A percentile compares a stretch with the other conserved stretches of the same genome.
phyloP scores from a whole-genome alignment of 805 yeast species.

The Candida quercuum region DNA sequence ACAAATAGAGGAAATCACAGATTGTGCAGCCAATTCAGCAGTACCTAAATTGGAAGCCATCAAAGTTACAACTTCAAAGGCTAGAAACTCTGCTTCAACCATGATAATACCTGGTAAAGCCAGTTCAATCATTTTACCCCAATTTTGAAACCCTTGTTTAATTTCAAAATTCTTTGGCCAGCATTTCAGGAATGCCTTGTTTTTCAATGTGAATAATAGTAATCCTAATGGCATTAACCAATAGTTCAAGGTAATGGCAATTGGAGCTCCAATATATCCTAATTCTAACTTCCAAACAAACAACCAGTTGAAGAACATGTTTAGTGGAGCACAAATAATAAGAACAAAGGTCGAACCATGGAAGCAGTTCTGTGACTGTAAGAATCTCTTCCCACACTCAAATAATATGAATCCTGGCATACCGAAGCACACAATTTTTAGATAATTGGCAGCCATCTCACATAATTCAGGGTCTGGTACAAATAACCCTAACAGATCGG shows the following conservation, averaged over 20 bases:
- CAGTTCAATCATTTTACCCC: slow-evolving; percentile 45
- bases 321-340: slow-evolving; percentile 64
- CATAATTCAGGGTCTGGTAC: slow-evolving; percentile 19
- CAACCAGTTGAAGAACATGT: slow-evolving; percentile 58
- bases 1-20: slow-evolving; percentile 62
- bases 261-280: slow-evolving; percentile 80
- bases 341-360: slow-evolving; percentile 75
- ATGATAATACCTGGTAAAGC: slow-evolving; percentile 71
- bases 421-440: slow-evolving; percentile 50
- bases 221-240: slow-evolving; percentile 50
- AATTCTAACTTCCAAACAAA: slow-evolving; percentile 77
- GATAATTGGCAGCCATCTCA: slow-evolving; percentile 48
- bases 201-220: slow-evolving; percentile 24
- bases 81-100: slow-evolving; percentile 71
- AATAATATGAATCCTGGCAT: slow-evolving; percentile 75
- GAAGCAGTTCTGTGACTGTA: slow-evolving; percentile 85
- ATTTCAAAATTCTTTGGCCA: slow-evolving; percentile 42
- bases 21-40: slow-evolving; percentile 64
- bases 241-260: slow-evolving; percentile 66
- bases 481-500: slow-evolving; percentile 12
- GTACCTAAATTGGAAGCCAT: slow-evolving; percentile 69
- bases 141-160: slow-evolving; percentile 42
- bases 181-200: slow-evolving; percentile 53
- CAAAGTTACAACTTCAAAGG: slow-evolving; percentile 67
- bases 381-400: slow-evolving; percentile 76